Percentiles rank a stretch among this genome's conserved stretches.
Evolutionary conservation across 345 rosid species (phyloP).

Genomic region (Salix koriyanagi): DNA sequence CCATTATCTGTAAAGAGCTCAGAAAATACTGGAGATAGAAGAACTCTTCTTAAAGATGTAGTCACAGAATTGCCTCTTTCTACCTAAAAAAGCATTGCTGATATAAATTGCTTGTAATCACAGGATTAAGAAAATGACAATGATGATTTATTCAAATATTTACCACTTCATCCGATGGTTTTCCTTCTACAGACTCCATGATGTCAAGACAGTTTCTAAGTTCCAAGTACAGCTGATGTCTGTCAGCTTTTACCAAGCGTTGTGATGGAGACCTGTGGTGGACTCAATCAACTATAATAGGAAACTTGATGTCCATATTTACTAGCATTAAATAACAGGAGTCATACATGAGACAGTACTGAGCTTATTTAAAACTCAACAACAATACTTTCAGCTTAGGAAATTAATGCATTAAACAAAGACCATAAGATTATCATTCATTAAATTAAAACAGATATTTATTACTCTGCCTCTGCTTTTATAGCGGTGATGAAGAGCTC

Average conservation of each 20-base stretch:
- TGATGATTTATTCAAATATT: constrained; percentile 10
- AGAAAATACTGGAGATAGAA: constrained; percentile 77
- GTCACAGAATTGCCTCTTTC: constrained; percentile 73
- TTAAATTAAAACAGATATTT: constrained; percentile 3
- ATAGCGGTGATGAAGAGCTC: constrained; percentile 69
- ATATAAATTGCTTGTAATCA: constrained; percentile 24
- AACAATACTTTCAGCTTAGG: background rate
- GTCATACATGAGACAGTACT: background rate
- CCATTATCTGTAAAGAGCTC: constrained; percentile 81
- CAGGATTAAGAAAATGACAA: background rate
- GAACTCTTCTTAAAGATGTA: constrained; percentile 74
- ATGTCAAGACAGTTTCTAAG: constrained; percentile 64
- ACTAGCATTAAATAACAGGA: background rate
- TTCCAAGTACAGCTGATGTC: constrained; percentile 54
- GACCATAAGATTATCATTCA: background rate
- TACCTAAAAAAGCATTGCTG: constrained; percentile 53
- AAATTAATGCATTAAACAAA: background rate
- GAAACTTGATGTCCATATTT: background rate
- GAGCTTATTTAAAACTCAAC: background rate
- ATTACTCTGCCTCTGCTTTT: constrained; percentile 63
- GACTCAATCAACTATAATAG: background rate
- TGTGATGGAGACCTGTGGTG: constrained; percentile 42
- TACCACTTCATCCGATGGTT: constrained; percentile 75
- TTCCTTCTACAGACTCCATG: constrained; percentile 67
- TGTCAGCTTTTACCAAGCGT: constrained; percentile 54